Percentiles rank a stretch among this genome's conserved stretches.
Evolutionary conservation across 23 red algal species (phyloP).

Genomic region (Gracilaria gracilis): DNA sequence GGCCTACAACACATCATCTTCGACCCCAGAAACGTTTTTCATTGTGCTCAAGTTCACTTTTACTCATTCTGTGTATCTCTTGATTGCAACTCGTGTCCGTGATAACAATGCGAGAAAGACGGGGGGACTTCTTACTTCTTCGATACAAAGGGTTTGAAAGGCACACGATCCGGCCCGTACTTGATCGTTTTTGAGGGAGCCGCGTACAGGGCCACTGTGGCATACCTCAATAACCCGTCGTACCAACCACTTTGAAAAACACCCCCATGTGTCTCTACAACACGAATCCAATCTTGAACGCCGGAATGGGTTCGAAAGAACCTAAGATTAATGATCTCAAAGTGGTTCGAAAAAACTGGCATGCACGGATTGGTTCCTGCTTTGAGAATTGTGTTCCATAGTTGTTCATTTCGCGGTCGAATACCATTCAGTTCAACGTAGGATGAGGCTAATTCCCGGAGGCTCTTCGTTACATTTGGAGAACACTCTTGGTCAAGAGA

Average conservation of each 20-base stretch:
- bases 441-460: constrained; percentile 35
- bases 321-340: constrained; percentile 65
- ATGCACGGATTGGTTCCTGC: constrained; percentile 10
- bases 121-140: not conserved
- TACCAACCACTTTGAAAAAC: constrained; percentile 56
- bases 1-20: not conserved
- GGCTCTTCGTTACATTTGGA: constrained; percentile 30
- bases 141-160: not conserved
- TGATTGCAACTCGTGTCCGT: not conserved
- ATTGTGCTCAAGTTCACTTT: not conserved
- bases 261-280: constrained; percentile 57
- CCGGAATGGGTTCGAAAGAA: constrained; percentile 72
- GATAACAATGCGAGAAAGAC: not conserved
- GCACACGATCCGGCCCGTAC: constrained; percentile 26
- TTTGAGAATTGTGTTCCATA: constrained; percentile 51
- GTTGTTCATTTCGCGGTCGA: constrained; percentile 42
- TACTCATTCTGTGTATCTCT: not conserved
- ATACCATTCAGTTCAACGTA: constrained; percentile 71
- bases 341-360: constrained; percentile 39
- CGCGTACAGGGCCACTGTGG: constrained; percentile 56
- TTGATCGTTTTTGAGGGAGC: constrained; percentile 34
- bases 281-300: constrained; percentile 71
- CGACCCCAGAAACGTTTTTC: not conserved
- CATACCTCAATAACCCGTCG: constrained; percentile 50
- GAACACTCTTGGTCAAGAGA: constrained; percentile 47